Evolutionary conservation across 495 filamentous ascomycete genomes (phyloP).

Genomic region (Aspergillus campestris): DNA sequence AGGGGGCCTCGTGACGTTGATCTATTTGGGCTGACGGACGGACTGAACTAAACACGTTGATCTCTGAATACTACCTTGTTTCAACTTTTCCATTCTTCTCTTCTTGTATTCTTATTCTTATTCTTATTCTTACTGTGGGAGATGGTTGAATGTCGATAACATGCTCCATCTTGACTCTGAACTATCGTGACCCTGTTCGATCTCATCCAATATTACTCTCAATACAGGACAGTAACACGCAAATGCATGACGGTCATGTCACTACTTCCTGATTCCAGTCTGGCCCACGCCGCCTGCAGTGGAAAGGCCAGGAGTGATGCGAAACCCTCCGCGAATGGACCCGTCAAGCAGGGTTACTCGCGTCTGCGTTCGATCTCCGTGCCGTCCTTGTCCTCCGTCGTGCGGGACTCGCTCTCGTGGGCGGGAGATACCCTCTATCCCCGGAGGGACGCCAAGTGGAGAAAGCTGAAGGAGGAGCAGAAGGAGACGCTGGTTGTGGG

Average conservation of each 20-base stretch:
- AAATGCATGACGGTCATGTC: slow-evolving; percentile 21
- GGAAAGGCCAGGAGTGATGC: slow-evolving; percentile 9
- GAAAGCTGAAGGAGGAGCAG: slow-evolving; percentile 43
- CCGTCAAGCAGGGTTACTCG: slow-evolving; percentile 8
- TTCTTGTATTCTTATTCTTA: too few relatives aligned
- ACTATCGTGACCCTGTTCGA: too few relatives aligned
- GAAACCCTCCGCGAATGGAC: slow-evolving; percentile 1
- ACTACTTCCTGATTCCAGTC: slow-evolving; percentile 26
- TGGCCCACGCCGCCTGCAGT: slow-evolving; percentile 24
- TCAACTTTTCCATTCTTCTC: too few relatives aligned
- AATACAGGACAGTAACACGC: too few relatives aligned
- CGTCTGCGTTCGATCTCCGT: slow-evolving; percentile 24
- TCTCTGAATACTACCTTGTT: too few relatives aligned
- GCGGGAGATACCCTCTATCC: slow-evolving; percentile 40
- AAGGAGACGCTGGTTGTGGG: slow-evolving; percentile 29
- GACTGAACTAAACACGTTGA: too few relatives aligned
- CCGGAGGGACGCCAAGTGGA: slow-evolving; percentile 48
- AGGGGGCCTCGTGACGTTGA: too few relatives aligned
- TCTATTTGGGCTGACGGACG: too few relatives aligned
- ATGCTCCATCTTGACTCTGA: too few relatives aligned
- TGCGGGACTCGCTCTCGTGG: slow-evolving; percentile 31
- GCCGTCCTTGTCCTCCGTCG: slow-evolving; percentile 28
- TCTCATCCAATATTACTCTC: too few relatives aligned
- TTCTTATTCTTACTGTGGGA: too few relatives aligned
- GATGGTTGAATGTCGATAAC: too few relatives aligned